Evolutionary conservation across 768 basidiomycete genomes (phyloP), one percentile per base, ranked within the genome.

Genomic region (Leccinum fibrillosum): DNA sequence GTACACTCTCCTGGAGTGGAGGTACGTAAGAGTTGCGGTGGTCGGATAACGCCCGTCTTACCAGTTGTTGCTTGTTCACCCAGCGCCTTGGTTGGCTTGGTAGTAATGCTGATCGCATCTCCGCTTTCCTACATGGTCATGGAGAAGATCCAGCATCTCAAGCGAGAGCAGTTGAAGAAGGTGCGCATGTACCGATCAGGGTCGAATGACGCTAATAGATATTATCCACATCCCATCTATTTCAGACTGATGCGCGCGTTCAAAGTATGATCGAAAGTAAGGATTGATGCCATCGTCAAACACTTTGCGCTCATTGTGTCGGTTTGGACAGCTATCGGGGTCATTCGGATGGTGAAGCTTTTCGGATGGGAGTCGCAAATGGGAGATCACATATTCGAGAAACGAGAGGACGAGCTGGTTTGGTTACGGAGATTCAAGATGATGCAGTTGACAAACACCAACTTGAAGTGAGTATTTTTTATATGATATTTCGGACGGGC

Each of bases 1-100:
- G 49, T 55, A 55, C 21, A 55, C 49, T 6, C 54, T 55, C n/a
- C 15, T 55, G 34, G 49, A 25, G 12, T 55, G 54, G 54, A 55
- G 54, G 54, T 55, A 28, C n/a, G 49, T 1, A 4, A 7, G 5
- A 35, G 8, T 37, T 10, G 19, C 7, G n/a, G 1, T 28, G 11
- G n/a, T 19, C 6, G 12, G 11, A 25, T 34, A n/a, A 13, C 26
- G 7, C 2, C 2, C 10, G 25, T 4, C 37, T 50, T 25, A 34
- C 13, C 5, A 2, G 8, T 11, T 2, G 5, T 26, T 35, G 26
- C 5, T 15, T n/a, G 6, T 35, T 25, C 9, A 19, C 6, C 25
- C 17, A 55, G 54, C 13, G 54, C 54, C 1, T 37, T 55, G 23
- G 54, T 55, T n/a, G 54, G 49, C 34, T 28, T 52, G 25, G 49